phyloP scores from a whole-genome alignment of 2,329 filamentous ascomycete genomes.

The Mycocentrospora acerina region DNA sequence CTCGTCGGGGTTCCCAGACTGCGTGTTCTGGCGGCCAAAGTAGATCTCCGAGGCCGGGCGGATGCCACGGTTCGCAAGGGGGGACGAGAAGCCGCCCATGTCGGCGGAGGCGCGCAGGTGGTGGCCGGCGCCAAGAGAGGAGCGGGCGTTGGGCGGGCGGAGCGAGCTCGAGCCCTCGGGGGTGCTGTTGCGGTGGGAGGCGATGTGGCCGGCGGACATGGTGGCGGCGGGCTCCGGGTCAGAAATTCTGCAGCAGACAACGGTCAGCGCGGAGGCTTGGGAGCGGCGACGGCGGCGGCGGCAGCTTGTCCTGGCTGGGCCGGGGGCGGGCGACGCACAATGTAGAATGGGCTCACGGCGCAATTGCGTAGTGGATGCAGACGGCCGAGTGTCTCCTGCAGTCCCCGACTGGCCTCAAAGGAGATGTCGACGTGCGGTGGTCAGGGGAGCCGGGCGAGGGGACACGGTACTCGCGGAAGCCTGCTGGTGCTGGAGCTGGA shows the following conservation, averaged over 20 bases:
- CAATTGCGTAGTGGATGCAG: conserved; percentile 5
- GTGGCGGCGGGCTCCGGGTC: conserved; percentile 13
- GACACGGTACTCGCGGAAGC: conserved; percentile 10
- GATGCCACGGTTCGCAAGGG: conserved; percentile 72
- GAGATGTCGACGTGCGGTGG: conserved; percentile 17
- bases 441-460: conserved; percentile 9
- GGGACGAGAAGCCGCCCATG: conserved; percentile 80
- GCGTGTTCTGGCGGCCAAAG: conserved; percentile 74
- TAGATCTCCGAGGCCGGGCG: conserved; percentile 92
- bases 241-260: conserved; percentile 5
- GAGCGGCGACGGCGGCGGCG: background rate
- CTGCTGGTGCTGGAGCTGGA: conserved; percentile 17
- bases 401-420: conserved; percentile 36
- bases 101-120: conserved; percentile 94
- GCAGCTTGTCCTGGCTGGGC: background rate
- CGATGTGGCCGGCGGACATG: conserved; percentile 52
- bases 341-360: conserved; percentile 4
- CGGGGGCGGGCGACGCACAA: conserved; percentile 6
- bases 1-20: conserved; percentile 72
- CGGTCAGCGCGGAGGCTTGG: conserved; percentile 4
- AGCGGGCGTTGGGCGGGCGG: conserved; percentile 77
- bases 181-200: conserved; percentile 89
- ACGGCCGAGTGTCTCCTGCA: conserved; percentile 29
- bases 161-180: conserved; percentile 85
- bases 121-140: conserved; percentile 73